Evolutionary conservation across 2,329 filamentous ascomycete species (phyloP).

Genomic region (Colletotrichum chrysophilum): DNA sequence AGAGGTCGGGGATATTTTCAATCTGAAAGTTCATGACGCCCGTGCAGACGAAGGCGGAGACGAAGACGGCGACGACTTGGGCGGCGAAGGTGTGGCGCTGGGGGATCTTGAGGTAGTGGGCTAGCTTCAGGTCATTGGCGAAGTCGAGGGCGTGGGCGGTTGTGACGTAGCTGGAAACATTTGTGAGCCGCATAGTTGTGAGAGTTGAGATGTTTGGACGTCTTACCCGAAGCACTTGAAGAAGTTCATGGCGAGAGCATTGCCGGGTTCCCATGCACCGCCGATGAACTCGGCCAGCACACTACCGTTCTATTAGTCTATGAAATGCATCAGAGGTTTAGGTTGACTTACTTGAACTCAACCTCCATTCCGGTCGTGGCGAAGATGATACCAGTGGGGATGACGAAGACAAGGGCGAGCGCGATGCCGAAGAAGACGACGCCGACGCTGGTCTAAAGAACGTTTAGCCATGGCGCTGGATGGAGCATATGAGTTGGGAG

Average conservation of each 20-base stretch:
- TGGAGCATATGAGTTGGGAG: too few relatives aligned
- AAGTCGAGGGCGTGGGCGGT: conserved; percentile 40
- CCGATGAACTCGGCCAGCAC: conserved; percentile 20
- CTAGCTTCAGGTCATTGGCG: conserved; percentile 38
- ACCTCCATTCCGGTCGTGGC: conserved; percentile 47
- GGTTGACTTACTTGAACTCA: conserved; percentile 1
- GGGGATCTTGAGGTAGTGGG: conserved; percentile 51
- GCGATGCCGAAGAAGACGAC: conserved; percentile 49
- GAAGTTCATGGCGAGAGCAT: conserved; percentile 13
- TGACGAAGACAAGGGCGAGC: conserved; percentile 45
- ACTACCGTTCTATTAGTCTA: background rate
- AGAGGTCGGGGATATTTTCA: conserved; percentile 30
- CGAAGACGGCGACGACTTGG: conserved; percentile 37
- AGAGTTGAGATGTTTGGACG: too few relatives aligned
- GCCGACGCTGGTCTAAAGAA: conserved; percentile 39
- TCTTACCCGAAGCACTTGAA: conserved; percentile 31
- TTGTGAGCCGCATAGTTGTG: too few relatives aligned
- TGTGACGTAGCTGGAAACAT: conserved; percentile 29
- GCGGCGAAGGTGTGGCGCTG: conserved; percentile 39
- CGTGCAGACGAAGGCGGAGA: conserved; percentile 37
- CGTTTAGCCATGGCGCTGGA: background rate
- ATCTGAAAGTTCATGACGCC: conserved; percentile 42
- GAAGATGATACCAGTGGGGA: conserved; percentile 49
- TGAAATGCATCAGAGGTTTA: background rate
- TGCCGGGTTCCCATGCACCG: conserved; percentile 8